Conservation (phyloP, 1,284 basidiomycete genomes). For the Ganoderma resinaceum region DNA sequence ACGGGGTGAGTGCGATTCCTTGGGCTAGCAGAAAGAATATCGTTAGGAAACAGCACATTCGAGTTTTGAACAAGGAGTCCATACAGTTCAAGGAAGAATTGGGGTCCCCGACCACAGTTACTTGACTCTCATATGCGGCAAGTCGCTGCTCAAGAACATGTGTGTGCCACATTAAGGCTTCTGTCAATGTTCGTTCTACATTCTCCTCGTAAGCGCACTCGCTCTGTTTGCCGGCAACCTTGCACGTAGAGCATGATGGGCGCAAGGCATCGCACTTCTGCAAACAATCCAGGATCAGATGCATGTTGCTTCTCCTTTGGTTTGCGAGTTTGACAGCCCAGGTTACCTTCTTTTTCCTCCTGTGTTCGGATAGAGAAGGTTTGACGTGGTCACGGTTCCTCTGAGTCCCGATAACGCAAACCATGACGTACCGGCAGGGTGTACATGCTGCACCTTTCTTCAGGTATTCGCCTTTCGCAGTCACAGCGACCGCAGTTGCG, state of each 20-base stretch:
- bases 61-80: background rate
- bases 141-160: constrained; percentile 36
- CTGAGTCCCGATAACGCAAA: too few species aligned
- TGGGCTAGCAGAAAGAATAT: background rate
- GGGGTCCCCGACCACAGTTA: background rate
- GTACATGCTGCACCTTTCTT: constrained; percentile 40
- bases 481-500: constrained; percentile 17
- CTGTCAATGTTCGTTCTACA: constrained; percentile 31
- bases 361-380: constrained; percentile 7
- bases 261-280: constrained; percentile 41
- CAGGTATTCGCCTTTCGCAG: constrained; percentile 34
- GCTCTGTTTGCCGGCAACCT: constrained; percentile 37
- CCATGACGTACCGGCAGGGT: constrained; percentile 37
- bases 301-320: background rate
- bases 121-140: constrained; percentile 27
- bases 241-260: constrained; percentile 38
- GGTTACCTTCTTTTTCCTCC: constrained; percentile 40
- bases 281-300: background rate
- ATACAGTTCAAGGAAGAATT: background rate
- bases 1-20: too few species aligned
- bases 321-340: background rate
- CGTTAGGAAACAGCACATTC: background rate
- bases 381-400: background rate
- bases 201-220: constrained; percentile 40
- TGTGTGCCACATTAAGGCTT: constrained; percentile 32